A percentile compares a stretch with the other conserved stretches of the same genome.
Evolutionary conservation across 2,329 filamentous ascomycete species (phyloP).

Genomic region (Colletotrichum camelliae): DNA sequence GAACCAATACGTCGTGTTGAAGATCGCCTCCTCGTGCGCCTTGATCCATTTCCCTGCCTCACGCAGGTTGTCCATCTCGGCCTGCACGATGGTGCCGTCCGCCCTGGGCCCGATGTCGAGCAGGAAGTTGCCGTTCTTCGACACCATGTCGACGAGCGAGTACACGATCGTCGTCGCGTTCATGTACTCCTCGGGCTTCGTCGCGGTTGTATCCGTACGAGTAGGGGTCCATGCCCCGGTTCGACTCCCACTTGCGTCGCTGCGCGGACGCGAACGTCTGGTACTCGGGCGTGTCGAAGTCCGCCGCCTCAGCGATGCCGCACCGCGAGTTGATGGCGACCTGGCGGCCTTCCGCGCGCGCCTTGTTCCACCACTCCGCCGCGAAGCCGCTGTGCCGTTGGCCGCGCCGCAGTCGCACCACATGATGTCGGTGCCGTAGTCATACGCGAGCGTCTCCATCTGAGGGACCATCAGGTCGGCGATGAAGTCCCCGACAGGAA

Average conservation of each 20-base stretch:
- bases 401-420: slow-evolving; percentile 54
- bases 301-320: slow-evolving; percentile 46
- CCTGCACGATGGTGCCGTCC: slow-evolving; percentile 57
- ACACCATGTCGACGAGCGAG: slow-evolving; percentile 56
- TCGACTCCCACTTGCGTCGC: slow-evolving; percentile 62
- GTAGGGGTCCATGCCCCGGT: slow-evolving; percentile 64
- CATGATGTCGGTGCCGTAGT: slow-evolving; percentile 51
- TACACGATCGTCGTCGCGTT: slow-evolving; percentile 53
- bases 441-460: slow-evolving; percentile 48
- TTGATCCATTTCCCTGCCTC: slow-evolving; percentile 61
- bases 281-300: slow-evolving; percentile 67
- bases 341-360: slow-evolving; percentile 44
- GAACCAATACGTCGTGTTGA: slow-evolving; percentile 62
- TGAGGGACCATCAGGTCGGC: slow-evolving; percentile 49
- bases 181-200: slow-evolving; percentile 53
- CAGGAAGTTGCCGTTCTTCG: slow-evolving; percentile 62
- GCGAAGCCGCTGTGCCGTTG: slow-evolving; percentile 47
- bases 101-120: slow-evolving; percentile 62
- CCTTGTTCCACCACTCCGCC: slow-evolving; percentile 45
- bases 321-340: slow-evolving; percentile 63
- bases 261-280: slow-evolving; percentile 45
- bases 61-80: slow-evolving; percentile 51
- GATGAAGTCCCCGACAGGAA: slow-evolving; percentile 46
- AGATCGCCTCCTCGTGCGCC: slow-evolving; percentile 58
- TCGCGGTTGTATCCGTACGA: slow-evolving; percentile 66